These are phyloP conservation scores for Scedosporium aurantiacum DNA, from an alignment of 2,329 filamentous ascomycete species.

Conservation along the genomic window DNA sequence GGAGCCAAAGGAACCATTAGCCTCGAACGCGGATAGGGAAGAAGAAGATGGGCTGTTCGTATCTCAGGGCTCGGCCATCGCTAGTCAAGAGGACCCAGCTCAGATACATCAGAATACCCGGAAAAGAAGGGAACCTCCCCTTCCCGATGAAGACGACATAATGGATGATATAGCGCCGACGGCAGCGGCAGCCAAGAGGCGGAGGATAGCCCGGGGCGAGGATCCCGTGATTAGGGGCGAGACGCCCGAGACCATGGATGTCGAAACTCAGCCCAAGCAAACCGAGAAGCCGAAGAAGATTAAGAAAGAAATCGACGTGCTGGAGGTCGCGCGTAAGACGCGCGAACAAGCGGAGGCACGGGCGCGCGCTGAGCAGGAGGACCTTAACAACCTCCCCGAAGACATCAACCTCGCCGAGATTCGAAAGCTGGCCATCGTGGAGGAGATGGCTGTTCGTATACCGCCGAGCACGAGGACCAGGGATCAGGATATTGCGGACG, in stretches of 20 bases:
- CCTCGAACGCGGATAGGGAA: constrained; percentile 14
- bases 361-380: constrained; percentile 41
- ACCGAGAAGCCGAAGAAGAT: constrained; percentile 32
- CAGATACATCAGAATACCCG: constrained; percentile 9
- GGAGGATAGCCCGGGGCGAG: constrained; percentile 51
- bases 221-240: constrained; percentile 19
- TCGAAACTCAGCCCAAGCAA: constrained; percentile 14
- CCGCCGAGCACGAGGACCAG: constrained; percentile 18
- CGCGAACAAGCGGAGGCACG: constrained; percentile 57
- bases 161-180: constrained; percentile 67
- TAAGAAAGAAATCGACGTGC: constrained; percentile 55
- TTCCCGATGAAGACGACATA: constrained; percentile 38
- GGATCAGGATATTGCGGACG: constrained; percentile 41
- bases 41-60: constrained; percentile 46
- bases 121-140: constrained; percentile 34
- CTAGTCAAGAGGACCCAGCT: constrained; percentile 12
- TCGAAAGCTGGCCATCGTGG: constrained; percentile 62
- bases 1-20: constrained; percentile 5
- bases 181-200: constrained; percentile 67
- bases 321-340: constrained; percentile 51
- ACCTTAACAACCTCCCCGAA: constrained; percentile 39
- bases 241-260: constrained; percentile 9
- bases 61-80: constrained; percentile 31
- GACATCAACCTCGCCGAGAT: constrained; percentile 65
- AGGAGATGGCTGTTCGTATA: constrained; percentile 57